Base-by-base conservation (phyloP, 2,329 filamentous ascomycete genomes). In the Aspergillus persii region DNA sequence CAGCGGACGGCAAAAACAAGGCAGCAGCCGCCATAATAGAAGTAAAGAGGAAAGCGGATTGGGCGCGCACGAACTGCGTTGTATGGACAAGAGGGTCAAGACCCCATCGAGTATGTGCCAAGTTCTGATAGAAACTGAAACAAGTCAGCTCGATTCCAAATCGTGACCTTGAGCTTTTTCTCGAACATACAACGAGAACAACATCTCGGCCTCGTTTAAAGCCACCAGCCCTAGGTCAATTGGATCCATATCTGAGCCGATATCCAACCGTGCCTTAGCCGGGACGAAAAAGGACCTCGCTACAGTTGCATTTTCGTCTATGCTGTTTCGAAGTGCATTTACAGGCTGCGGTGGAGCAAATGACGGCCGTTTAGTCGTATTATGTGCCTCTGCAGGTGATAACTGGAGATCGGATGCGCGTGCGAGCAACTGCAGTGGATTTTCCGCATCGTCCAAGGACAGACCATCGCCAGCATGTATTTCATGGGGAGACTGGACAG, bases 21-120 rank as follows among this genome's bases (percentile, higher is more conserved):
- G 89, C 85, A 1, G 89, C 87, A 3, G 86, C 85, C 1, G 88
- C 86, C 65, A 89, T 80, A 53, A 91, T 85, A 1, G 88, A 90
- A 0, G 89, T 91, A 66, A 89, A 87, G 2, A 91, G 78, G 68
- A 91, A 91, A 1, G 87, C 83, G 0, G 89, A 91, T 51, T 87
- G 84, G 1, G 81, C 81, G 15, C 87, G 85, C 2, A 89, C 86
- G 66, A 90, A 91, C 0, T 80, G 74, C 18, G 85, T 79, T 0
- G 84, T 90, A 66, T 91, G 89, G 4, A 91, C 77, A 12, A 83
- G 71, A 1, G 87, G 86, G 64, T 91, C 89, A 8, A 91, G 83
- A 0, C 89, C 89, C 89, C 89, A 91, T 70, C 89, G 78, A 0
- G 89, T 91, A 70, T 91, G 89, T 1, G 88, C 85, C 4, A 91